These are phyloP conservation scores for Russula foetens DNA, from an alignment of 768 basidiomycete genomes.

Conservation along the genomic window DNA sequence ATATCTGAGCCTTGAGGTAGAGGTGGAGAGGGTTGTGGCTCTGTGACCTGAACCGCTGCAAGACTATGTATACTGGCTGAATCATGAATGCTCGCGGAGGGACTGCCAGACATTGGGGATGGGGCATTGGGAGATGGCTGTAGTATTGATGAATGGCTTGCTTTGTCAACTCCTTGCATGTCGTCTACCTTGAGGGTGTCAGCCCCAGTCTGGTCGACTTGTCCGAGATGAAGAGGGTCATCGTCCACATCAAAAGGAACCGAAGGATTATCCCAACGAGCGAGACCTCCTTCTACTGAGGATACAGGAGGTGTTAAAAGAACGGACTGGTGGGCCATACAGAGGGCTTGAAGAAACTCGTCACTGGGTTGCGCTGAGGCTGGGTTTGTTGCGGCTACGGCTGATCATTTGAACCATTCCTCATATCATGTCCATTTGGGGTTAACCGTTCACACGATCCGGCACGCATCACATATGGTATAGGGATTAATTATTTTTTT, in stretches of 20 bases:
- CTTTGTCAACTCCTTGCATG: conserved; percentile 10
- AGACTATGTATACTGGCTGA: conserved; percentile 52
- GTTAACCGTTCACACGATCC: conserved; percentile 6
- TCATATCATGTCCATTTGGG: background rate
- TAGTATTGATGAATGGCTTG: conserved; percentile 21
- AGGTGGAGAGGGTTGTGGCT: conserved; percentile 32
- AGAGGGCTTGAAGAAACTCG: background rate
- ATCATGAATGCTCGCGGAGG: conserved; percentile 36
- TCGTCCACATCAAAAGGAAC: conserved; percentile 2
- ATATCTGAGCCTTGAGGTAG: conserved; percentile 26
- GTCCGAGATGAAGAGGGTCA: conserved; percentile 3
- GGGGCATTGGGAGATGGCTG: conserved; percentile 27
- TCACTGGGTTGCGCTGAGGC: background rate
- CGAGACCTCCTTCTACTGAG: conserved; percentile 37
- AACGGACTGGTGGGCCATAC: conserved; percentile 16
- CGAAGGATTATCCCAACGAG: conserved; percentile 9
- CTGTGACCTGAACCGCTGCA: conserved; percentile 44
- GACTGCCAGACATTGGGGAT: conserved; percentile 31
- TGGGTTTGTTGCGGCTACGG: background rate
- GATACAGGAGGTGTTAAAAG: conserved; percentile 6
- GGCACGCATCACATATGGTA: background rate
- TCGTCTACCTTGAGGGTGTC: conserved; percentile 20
- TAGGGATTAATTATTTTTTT: background rate
- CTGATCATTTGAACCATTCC: background rate
- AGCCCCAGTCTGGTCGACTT: conserved; percentile 15